Evolutionary conservation across 768 basidiomycete genomes (phyloP), one percentile per base, ranked within the genome.

Genomic region (Lepiota brunneoincarnata): DNA sequence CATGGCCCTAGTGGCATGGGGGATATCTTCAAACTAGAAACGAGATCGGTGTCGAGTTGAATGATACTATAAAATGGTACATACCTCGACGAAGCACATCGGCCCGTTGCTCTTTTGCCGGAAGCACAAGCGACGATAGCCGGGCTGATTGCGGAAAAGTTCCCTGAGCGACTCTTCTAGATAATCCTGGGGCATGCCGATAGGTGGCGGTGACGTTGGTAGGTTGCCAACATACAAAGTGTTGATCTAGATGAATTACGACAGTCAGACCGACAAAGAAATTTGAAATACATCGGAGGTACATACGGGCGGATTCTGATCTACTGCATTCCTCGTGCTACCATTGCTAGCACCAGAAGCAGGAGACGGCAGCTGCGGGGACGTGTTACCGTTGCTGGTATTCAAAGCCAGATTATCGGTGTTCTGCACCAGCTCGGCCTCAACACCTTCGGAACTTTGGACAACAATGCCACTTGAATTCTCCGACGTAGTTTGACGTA

Each of bases 191-290:
- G 91, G 83, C 62, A 84, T 87, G 2, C 89, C 86, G 3, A 76
- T 70, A 5, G 89, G 82, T 15, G 85, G 79, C 20, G 86, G 82
- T 28, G 87, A 82, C 4, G 89, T 91, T 2, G 96, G 97, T 55
- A 99, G 72, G 63, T 98, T 98, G 41, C 97, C 97, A n/a, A 99
- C 94, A 65, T 98, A 98, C n/a, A 99, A 77, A 0, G 97, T 99
- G 64, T 97, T 98, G 71, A 98, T 98, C 82, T 89, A 58, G 47
- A 24, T 18, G 44, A 15, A 51, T 10, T 55, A 42, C 15, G 50
- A 43, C 28, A 17, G 41, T 64, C 28, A 64, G 47, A 35, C 50
- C 26, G 38, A 21, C 21, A 37, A 47, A 49, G 6, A 31, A 36
- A 14, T 18, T 24, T 24, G 14, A 17, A 44, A 7, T 39, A 54